A percentile compares a stretch with the other conserved stretches of the same genome.
These are phyloP conservation scores for Elsinoe australis DNA, from an alignment of 2,329 filamentous ascomycete species.

Conservation along the genomic window DNA sequence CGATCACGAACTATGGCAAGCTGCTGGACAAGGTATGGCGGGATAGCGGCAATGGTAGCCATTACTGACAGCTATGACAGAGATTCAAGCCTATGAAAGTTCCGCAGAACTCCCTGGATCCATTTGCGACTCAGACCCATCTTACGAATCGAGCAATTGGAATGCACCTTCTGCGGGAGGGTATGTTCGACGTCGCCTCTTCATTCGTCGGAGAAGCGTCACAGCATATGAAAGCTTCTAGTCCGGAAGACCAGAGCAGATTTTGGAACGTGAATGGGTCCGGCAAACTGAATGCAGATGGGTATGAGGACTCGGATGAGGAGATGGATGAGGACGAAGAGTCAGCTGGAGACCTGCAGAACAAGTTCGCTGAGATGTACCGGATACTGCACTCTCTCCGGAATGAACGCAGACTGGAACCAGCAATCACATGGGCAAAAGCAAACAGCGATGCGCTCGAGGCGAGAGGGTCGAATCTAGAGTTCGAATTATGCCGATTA, in stretches of 20 bases:
- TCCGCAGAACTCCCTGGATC: slow-evolving; percentile 72
- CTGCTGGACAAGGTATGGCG: slow-evolving; percentile 65
- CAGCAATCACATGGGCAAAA: slow-evolving; percentile 82
- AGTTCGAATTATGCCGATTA: slow-evolving; percentile 86
- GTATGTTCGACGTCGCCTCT: slow-evolving; percentile 80
- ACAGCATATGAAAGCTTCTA: slow-evolving; percentile 2
- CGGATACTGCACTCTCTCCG: slow-evolving; percentile 73
- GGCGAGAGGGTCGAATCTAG: slow-evolving; percentile 77
- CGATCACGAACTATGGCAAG: slow-evolving; percentile 76
- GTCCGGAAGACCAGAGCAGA: slow-evolving; percentile 3
- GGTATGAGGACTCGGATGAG: slow-evolving; percentile 10
- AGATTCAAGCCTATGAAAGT: slow-evolving; percentile 62
- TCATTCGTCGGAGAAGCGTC: slow-evolving; percentile 61
- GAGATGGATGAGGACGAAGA: slow-evolving; percentile 18
- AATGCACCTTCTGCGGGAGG: slow-evolving; percentile 93
- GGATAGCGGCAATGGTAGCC: not conserved
- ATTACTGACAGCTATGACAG: slow-evolving; percentile 30
- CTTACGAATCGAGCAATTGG: slow-evolving; percentile 89
- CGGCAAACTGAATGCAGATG: not conserved
- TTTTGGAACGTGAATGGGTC: slow-evolving; percentile 7
- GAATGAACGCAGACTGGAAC: slow-evolving; percentile 60
- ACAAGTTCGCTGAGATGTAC: slow-evolving; percentile 85
- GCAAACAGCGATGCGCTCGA: slow-evolving; percentile 64
- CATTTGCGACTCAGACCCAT: slow-evolving; percentile 63
- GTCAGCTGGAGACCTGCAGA: slow-evolving; percentile 50